Base-by-base conservation (phyloP, 768 basidiomycete genomes). In the Asterophora lycoperdoides region DNA sequence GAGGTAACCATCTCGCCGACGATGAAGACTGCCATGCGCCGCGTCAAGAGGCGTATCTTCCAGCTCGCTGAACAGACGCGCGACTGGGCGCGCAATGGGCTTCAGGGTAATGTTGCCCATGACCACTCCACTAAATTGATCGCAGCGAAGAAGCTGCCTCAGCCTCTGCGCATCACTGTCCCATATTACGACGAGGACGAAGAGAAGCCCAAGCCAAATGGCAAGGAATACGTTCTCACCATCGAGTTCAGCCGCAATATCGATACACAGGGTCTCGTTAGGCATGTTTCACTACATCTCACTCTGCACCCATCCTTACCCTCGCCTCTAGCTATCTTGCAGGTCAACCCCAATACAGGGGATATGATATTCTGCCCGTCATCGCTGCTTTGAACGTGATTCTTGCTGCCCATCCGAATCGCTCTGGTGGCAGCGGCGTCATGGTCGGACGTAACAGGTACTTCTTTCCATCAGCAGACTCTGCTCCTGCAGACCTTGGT, bases 361-460 rank as follows among this genome's bases (percentile, higher is more conserved):
- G 72, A 37, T 76, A 78, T 32, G 84, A 88, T 43, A 73, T 80
- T 1, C 63, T 71, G 45, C 84, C 85, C 0, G 55, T 80, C 13
- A 66, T 87, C 4, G 73, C 84, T 8, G 84, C 83, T 3, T 59
- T 87, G 41, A 86, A 89, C 58, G 65, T 88, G 18, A 69, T 87
- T 43, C 64, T 86, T 5, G 76, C 80, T 41, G 72, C 81, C 41
- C 71, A 77, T 55, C 75, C 83, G 11, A 72, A 75, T 56, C 67
- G 75, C 28, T 67, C 72, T 1, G 65, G 74, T 61, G 65, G 84
- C 64, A 77, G 66, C n/a, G 83, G 80, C 7, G 71, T 81, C n/a
- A 75, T 80, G 59, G 80, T 86, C 9, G 84, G 84, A 1, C 68
- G 77, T 44, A 83, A 83, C 52, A 74, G 80, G 10, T 86, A 80